Conservation (phyloP, 106 monocot genomes). For the Allium sativum region DNA sequence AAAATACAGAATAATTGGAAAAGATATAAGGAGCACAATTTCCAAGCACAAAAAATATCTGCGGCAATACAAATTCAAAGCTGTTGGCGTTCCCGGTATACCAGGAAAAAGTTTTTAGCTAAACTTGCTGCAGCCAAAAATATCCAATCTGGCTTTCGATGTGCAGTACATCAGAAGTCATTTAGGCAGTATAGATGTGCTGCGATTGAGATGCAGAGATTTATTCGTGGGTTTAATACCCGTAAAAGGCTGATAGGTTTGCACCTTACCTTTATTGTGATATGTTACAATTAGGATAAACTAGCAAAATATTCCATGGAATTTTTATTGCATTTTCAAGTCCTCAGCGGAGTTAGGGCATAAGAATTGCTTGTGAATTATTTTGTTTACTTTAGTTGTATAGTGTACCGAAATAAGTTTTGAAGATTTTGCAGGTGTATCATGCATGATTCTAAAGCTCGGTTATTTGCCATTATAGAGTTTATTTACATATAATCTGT, state of each 20-base stretch:
- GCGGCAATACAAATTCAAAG: constrained; percentile 39
- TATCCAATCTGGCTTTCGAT: constrained; percentile 26
- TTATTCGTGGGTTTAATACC: constrained; percentile 23
- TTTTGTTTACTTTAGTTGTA: too few species aligned
- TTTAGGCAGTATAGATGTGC: constrained; percentile 17
- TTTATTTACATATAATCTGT: background rate
- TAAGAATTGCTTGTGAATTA: too few species aligned
- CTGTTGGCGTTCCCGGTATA: constrained; percentile 34
- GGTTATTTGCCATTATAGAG: background rate
- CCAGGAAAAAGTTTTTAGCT: constrained; percentile 10
- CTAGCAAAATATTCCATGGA: too few species aligned
- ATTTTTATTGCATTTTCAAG: too few species aligned
- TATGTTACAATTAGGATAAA: too few species aligned
- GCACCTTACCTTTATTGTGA: background rate
- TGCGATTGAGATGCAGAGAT: constrained; percentile 31
- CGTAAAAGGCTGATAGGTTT: constrained; percentile 33
- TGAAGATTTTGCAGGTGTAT: too few species aligned
- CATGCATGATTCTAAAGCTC: too few species aligned
- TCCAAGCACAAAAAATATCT: constrained; percentile 1
- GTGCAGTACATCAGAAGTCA: constrained; percentile 5
- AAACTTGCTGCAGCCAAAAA: constrained; percentile 17
- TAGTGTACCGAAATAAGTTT: too few species aligned
- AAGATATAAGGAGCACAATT: constrained; percentile 5
- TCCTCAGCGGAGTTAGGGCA: too few species aligned
- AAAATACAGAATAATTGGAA: constrained; percentile 31